Evolutionary conservation across 805 yeast genomes (phyloP).

Genomic region (Schizosaccharomyces lindneri): DNA sequence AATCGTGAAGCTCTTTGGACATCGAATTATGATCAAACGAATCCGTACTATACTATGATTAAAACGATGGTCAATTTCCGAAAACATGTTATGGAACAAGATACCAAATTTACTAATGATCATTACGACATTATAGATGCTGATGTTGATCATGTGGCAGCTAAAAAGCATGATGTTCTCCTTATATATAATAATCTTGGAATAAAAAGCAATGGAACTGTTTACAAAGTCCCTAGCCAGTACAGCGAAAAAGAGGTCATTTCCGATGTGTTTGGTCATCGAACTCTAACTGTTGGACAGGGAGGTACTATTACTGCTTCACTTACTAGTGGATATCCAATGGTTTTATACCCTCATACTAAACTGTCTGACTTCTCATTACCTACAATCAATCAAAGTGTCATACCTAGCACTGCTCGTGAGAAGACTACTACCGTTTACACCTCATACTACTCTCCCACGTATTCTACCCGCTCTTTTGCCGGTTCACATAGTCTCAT

Average conservation of each 20-base stretch:
- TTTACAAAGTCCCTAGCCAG: neutral
- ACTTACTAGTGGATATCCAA: neutral
- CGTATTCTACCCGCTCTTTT: neutral
- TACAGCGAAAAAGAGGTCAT: neutral
- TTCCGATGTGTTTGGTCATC: neutral
- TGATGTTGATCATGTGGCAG: neutral
- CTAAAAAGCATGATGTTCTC: neutral
- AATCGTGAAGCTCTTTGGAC: constrained; percentile 5
- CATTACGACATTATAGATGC: neutral
- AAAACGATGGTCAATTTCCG: neutral
- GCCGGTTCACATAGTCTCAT: neutral
- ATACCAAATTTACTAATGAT: neutral
- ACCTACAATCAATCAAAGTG: neutral
- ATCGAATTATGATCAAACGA: constrained; percentile 1
- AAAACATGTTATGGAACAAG: neutral
- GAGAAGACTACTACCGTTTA: neutral
- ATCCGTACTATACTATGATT: neutral
- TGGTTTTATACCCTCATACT: neutral
- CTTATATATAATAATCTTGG: neutral
- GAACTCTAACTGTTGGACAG: neutral
- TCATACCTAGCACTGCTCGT: neutral
- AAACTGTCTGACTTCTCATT: neutral
- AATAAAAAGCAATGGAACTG: neutral
- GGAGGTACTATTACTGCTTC: neutral
- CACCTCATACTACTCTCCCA: neutral